Base-by-base conservation (phyloP, 257 asterid genomes). In the Paulownia fortunei region DNA sequence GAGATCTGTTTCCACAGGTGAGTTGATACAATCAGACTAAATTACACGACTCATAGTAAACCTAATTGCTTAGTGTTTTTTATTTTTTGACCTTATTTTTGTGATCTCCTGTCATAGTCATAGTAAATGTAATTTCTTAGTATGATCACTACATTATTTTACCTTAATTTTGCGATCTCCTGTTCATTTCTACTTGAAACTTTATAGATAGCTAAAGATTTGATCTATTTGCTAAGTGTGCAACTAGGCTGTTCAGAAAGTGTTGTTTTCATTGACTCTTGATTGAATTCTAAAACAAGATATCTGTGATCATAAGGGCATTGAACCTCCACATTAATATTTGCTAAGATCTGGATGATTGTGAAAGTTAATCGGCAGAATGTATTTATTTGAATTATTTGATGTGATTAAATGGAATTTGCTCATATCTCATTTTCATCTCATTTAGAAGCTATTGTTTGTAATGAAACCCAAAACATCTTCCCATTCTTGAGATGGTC, bases 1-100 rank as follows among this genome's bases (percentile, higher is more conserved):
- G 93, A 90, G 82, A 73, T 95, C 41, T 93, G 98, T 82, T 95
- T 93, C 90, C 99, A 95, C 81, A 91, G 99, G 99, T 93, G 80
- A 87, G 93, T 83, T 42, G 73, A 44, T 56, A 47, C 32, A 36
- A 54, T 55, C 24, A 58, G 44, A 54, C 75, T 73, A 52, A 54
- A 54, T 80, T 70, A 19, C 66, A n/a, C 59, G 5, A 8, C 21
- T 76, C 69, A 10, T 71, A 12, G 46, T 26, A 49, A 24, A 30
- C 19, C 10, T 36, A 51, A 19, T 78, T 58, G n/a, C 27, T 75
- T 19, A n/a, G 46, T 21, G n/a, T 4, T 41, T 49, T 62, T 55
- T n/a, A 4, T 61, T 13, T 32, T 62, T 34, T 11, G n/a, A 13
- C 60, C 8, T 36, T 54, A 19, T 37, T 47, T 36, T 23, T 32